Conservation (phyloP, 2,329 filamentous ascomycete species). For the Ceratocystis destructans region DNA sequence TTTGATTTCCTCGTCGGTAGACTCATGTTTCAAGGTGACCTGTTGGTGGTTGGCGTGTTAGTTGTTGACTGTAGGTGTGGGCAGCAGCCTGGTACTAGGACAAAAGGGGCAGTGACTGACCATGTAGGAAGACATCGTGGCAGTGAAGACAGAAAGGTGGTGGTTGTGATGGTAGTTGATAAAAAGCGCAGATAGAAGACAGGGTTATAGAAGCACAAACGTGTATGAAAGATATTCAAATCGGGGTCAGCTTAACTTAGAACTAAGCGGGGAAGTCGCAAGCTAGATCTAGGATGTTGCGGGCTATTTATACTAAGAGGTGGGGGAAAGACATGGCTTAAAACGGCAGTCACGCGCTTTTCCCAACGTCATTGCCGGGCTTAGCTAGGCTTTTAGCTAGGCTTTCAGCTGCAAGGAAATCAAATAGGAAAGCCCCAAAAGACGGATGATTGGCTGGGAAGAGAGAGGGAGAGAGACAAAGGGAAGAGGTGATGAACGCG, state of each 20-base stretch:
- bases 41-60: constrained; percentile 28
- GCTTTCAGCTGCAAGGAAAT: too few relatives aligned
- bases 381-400: too few relatives aligned
- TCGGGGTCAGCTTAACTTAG: too few relatives aligned
- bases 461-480: neutral
- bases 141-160: constrained; percentile 13
- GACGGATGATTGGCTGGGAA: neutral
- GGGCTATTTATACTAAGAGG: too few relatives aligned
- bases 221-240: too few relatives aligned
- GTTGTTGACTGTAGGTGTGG: neutral
- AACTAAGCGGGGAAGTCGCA: too few relatives aligned
- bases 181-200: neutral
- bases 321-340: neutral
- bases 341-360: constrained; percentile 10
- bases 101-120: constrained; percentile 27
- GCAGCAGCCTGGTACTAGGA: constrained; percentile 20
- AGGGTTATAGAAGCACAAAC: too few relatives aligned
- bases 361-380: neutral
- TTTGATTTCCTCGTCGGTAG: constrained; percentile 51
- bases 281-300: too few relatives aligned
- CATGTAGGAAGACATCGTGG: constrained; percentile 44
- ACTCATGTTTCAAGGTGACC: constrained; percentile 67
- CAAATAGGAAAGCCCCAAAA: neutral
- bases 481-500: neutral
- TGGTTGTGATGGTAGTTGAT: neutral